Percentiles rank a stretch among this genome's conserved stretches.
phyloP scores from a whole-genome alignment of 768 basidiomycete species.

The Imleria badia region DNA sequence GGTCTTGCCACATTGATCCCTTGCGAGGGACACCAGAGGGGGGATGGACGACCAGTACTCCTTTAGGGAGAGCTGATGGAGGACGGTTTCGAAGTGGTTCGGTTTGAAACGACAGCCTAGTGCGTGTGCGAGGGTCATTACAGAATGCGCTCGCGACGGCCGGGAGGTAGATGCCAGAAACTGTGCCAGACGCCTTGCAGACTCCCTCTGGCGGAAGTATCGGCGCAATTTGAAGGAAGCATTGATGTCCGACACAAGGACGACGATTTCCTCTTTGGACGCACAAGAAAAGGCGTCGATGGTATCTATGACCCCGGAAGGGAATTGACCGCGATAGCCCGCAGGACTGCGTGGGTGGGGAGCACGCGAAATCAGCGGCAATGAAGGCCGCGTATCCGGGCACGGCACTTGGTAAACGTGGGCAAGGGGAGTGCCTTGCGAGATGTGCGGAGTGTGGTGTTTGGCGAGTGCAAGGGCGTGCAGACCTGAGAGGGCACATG shows the following conservation, averaged over 20 bases:
- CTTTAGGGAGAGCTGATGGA: conserved; percentile 45
- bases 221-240: conserved; percentile 22
- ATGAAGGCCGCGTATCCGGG: background rate
- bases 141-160: conserved; percentile 43
- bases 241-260: conserved; percentile 17
- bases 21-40: conserved; percentile 47
- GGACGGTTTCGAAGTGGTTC: conserved; percentile 58
- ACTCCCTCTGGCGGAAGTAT: conserved; percentile 35
- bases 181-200: conserved; percentile 33
- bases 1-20: conserved; percentile 46
- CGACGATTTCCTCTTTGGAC: conserved; percentile 8
- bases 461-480: conserved; percentile 19
- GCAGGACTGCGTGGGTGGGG: background rate
- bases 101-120: conserved; percentile 51
- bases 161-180: conserved; percentile 32
- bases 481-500: conserved; percentile 22
- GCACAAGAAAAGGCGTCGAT: conserved; percentile 27
- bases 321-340: conserved; percentile 16
- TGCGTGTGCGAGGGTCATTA: conserved; percentile 47
- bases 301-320: conserved; percentile 23
- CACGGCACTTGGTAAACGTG: background rate
- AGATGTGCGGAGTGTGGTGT: conserved; percentile 1
- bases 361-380: background rate
- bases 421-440: conserved; percentile 1
- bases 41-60: conserved; percentile 54